A percentile compares a stretch with the other conserved stretches of the same genome.
Evolutionary conservation across 139 green algal species (phyloP).

Genomic region (Closterium sp.): DNA sequence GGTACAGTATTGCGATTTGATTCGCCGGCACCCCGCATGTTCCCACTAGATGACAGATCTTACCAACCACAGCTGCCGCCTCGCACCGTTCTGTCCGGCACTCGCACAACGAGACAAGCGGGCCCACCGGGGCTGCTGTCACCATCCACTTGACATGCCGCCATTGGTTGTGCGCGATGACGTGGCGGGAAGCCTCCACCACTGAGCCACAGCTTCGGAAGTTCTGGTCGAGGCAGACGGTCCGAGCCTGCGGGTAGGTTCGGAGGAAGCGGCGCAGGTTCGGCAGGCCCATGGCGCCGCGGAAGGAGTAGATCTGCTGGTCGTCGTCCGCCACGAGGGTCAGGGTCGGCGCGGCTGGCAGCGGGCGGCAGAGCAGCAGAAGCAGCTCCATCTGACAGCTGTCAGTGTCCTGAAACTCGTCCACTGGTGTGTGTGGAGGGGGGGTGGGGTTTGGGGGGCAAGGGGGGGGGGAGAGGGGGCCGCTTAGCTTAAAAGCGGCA

Average conservation of each 20-base stretch:
- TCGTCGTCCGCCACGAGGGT: slow-evolving; percentile 73
- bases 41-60: not conserved
- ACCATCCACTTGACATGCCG: slow-evolving; percentile 5
- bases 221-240: slow-evolving; percentile 16
- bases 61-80: not conserved
- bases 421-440: slow-evolving; percentile 44
- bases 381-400: slow-evolving; percentile 31
- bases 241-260: not conserved
- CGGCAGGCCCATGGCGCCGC: slow-evolving; percentile 43
- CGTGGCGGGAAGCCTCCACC: not conserved
- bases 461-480: not conserved
- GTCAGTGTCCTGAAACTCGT: slow-evolving; percentile 50
- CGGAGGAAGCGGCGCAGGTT: slow-evolving; percentile 8
- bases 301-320: slow-evolving; percentile 78
- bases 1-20: slow-evolving; percentile 16
- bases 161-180: slow-evolving; percentile 13
- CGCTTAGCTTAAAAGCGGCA: not conserved
- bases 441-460: not conserved
- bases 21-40: not conserved
- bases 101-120: slow-evolving; percentile 6
- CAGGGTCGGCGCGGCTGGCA: slow-evolving; percentile 56
- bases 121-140: not conserved
- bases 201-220: slow-evolving; percentile 12
- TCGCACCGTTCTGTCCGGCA: slow-evolving; percentile 19
- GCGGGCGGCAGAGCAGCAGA: slow-evolving; percentile 11